Base-by-base conservation (phyloP, 2,329 filamentous ascomycete genomes). In the Emergomyces orientalis region DNA sequence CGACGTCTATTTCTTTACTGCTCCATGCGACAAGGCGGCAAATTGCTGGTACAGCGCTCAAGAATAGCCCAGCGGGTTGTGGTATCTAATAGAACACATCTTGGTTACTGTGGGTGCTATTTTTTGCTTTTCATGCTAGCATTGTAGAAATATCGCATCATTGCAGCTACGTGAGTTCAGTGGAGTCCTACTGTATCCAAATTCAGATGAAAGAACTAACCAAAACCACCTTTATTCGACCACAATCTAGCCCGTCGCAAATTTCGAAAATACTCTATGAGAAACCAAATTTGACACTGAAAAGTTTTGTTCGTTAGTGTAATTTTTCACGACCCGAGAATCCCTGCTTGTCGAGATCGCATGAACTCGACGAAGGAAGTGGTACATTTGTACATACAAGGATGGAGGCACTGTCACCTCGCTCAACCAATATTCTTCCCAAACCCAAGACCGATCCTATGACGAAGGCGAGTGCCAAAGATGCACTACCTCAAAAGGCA, bases 401-500 rank as follows among this genome's bases (percentile, higher is more conserved):
- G 32, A 67, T 67, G 65, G 65, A 80, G 71, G 76, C 79, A 45
- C 69, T 81, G 55, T 80, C 79, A 37, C 79, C 79, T 59, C 76
- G 78, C 59, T 77, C 79, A 59, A 76, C 77, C 49, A 81, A 81
- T 66, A 72, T 80, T 62, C 73, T 75, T 66, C 72, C 78, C 52
- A 78, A 76, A 64, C 76, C 75, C 22, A 78, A 78, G 66, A 64
- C 71, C 27, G 69, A 70, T 9, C 67, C 72, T 56, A 72, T 74
- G 58, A 76, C 74, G 54, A 75, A 77, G 65, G 69, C 66, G 19
- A 64, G 66, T 47, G 58, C 71, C 63, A 67, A 62, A 55, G 67
- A 69, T 37, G 65, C 71, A 45, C 67, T 67, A 39, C 69, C 69
- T 55, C 70, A 73, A 65, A 75, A 76, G 67, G 56, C 72, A 41